Evolutionary conservation across 2,329 filamentous ascomycete species (phyloP).

Genomic region (Ophiostoma perfectum): DNA sequence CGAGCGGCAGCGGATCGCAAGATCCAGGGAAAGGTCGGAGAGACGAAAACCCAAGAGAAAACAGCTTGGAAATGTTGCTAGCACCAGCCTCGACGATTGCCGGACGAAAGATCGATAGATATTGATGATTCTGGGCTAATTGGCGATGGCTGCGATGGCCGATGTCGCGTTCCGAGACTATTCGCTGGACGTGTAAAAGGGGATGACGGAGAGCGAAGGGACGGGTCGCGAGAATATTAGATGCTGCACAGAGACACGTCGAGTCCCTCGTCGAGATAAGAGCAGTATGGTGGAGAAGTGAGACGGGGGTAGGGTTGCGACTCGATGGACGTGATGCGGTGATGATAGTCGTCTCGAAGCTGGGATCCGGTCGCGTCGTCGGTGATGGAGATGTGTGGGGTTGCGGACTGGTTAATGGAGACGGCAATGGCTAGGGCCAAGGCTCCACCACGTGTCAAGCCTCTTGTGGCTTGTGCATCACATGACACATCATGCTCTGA

Average conservation of each 20-base stretch:
- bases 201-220: not conserved
- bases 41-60: not conserved
- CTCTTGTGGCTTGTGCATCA: not conserved
- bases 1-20: constrained; percentile 13
- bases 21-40: not conserved
- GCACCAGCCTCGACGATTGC: too few species aligned
- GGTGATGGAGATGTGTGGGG: constrained; percentile 22
- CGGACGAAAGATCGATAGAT: not conserved
- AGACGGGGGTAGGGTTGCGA: not conserved
- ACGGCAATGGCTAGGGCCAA: constrained; percentile 5
- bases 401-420: constrained; percentile 13
- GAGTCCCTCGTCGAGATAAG: too few species aligned
- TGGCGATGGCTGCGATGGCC: not conserved
- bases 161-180: not conserved
- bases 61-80: not conserved
- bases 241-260: not conserved
- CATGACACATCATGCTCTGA: not conserved
- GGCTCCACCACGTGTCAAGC: not conserved
- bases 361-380: constrained; percentile 22
- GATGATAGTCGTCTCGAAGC: constrained; percentile 20
- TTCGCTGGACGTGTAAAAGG: not conserved
- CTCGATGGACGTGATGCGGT: constrained; percentile 16
- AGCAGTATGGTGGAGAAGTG: not conserved
- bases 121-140: not conserved
- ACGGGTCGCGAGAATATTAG: not conserved